phyloP scores from a whole-genome alignment of 305 asterid genomes.

The Fraxinus sp. region DNA sequence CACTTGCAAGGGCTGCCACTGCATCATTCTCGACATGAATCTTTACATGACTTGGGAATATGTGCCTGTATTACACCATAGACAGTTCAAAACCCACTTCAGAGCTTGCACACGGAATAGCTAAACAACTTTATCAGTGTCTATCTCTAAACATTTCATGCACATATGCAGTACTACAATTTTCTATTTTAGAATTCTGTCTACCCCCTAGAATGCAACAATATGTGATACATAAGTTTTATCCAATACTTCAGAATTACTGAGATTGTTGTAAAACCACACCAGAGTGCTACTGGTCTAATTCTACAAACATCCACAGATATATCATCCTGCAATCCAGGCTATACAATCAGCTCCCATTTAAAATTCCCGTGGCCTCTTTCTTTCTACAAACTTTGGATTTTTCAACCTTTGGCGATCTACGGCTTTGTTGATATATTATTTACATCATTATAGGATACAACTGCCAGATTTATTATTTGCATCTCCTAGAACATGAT shows the following conservation, averaged over 20 bases:
- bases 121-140: neutral
- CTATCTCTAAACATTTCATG: neutral
- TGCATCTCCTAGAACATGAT: neutral
- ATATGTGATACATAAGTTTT: neutral
- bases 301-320: neutral
- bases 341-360: neutral
- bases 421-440: neutral
- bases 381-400: neutral
- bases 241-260: neutral
- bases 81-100: slow-evolving; percentile 23
- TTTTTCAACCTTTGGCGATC: slow-evolving; percentile 11
- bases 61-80: slow-evolving; percentile 43
- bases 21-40: slow-evolving; percentile 83
- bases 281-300: neutral
- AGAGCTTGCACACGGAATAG: neutral
- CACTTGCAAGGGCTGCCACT: slow-evolving; percentile 97
- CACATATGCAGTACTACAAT: neutral
- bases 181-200: slow-evolving; percentile 8
- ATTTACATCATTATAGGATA: neutral
- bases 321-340: neutral
- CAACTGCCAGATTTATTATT: slow-evolving; percentile 6
- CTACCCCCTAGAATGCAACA: neutral
- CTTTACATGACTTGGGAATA: slow-evolving; percentile 64
- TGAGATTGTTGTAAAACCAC: slow-evolving; percentile 1
- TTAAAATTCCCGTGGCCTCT: neutral